phyloP scores from a whole-genome alignment of 2,329 filamentous ascomycete genomes.

The Ophiocordyceps camponoti-saundersi region DNA sequence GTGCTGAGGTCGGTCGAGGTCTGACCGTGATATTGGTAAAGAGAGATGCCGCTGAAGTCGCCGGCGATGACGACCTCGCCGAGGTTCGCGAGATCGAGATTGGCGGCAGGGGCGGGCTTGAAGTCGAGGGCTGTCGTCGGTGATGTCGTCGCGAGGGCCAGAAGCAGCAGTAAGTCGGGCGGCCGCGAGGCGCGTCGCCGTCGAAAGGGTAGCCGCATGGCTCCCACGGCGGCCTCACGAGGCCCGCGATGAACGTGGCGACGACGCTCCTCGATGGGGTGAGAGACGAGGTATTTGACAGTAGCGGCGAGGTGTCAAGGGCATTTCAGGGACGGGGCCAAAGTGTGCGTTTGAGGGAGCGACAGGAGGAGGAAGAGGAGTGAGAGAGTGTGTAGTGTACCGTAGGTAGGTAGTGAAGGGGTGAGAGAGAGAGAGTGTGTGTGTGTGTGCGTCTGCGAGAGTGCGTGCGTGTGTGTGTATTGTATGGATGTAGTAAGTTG shows the following conservation, averaged over 20 bases:
- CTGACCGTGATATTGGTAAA: slow-evolving; percentile 76
- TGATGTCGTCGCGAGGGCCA: slow-evolving; percentile 23
- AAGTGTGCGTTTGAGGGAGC: background rate
- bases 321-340: slow-evolving; percentile 1
- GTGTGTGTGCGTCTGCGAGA: background rate
- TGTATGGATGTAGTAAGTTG: background rate
- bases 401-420: too few relatives aligned
- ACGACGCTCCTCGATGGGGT: background rate
- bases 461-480: background rate
- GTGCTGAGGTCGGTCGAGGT: slow-evolving; percentile 46
- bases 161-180: slow-evolving; percentile 17
- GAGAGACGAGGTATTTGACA: background rate
- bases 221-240: slow-evolving; percentile 8
- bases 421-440: background rate
- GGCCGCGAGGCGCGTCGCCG: slow-evolving; percentile 24
- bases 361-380: background rate
- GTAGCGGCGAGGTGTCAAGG: background rate
- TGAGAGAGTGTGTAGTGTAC: background rate
- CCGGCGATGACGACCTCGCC: slow-evolving; percentile 76
- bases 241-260: background rate
- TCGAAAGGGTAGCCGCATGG: slow-evolving; percentile 31
- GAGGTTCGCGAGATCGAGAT: slow-evolving; percentile 62
- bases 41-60: slow-evolving; percentile 79
- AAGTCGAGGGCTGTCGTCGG: slow-evolving; percentile 38
- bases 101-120: slow-evolving; percentile 43